Conservation (phyloP, 2,329 filamentous ascomycete species). For the Endocalyx cinctus region DNA sequence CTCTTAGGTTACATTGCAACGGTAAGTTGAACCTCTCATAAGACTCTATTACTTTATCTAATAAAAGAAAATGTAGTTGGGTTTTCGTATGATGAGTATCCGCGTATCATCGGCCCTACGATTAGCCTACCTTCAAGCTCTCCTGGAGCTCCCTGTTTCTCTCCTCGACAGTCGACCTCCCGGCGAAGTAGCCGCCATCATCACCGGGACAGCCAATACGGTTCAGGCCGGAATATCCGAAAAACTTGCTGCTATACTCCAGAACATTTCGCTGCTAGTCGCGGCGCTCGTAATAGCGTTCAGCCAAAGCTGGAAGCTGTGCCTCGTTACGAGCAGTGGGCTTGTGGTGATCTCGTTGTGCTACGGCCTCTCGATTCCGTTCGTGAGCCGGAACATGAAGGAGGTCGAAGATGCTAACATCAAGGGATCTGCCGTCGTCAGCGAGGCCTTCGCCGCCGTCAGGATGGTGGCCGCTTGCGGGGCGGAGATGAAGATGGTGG, state of each 20-base stretch:
- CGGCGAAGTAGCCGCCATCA: conserved; percentile 56
- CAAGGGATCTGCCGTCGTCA: conserved; percentile 54
- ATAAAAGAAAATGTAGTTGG: conserved; percentile 35
- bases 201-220: conserved; percentile 58
- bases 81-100: conserved; percentile 57
- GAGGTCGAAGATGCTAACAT: conserved; percentile 49
- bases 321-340: conserved; percentile 54
- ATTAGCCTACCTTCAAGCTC: conserved; percentile 58
- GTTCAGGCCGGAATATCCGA: conserved; percentile 61
- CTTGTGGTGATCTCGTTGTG: conserved; percentile 51
- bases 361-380: conserved; percentile 47
- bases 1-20: conserved; percentile 57
- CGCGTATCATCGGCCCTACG: conserved; percentile 57
- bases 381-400: conserved; percentile 49
- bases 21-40: conserved; percentile 26
- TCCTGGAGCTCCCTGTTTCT: conserved; percentile 61
- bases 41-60: not conserved
- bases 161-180: conserved; percentile 62
- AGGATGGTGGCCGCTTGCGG: conserved; percentile 60
- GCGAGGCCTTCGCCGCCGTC: conserved; percentile 55
- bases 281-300: conserved; percentile 53
- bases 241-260: conserved; percentile 54
- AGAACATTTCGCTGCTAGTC: conserved; percentile 48
- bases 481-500: conserved; percentile 49
- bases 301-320: conserved; percentile 53